Evolutionary conservation across 495 filamentous ascomycete genomes (phyloP).

Genomic region (Collariella sp.): DNA sequence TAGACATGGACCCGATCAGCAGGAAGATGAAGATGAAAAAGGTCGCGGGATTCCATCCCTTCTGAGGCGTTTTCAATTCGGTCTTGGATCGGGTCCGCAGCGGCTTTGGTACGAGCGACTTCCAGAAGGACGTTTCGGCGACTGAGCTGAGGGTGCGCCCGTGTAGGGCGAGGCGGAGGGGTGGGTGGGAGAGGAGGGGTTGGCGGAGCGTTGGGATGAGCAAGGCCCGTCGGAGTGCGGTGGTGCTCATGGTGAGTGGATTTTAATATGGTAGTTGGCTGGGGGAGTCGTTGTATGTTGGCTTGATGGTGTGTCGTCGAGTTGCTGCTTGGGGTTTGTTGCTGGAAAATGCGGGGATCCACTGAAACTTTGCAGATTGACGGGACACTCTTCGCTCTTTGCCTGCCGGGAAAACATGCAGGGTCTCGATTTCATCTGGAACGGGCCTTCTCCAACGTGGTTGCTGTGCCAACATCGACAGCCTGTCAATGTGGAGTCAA

Average conservation of each 20-base stretch:
- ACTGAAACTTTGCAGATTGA: conserved; percentile 2
- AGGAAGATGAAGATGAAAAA: conserved; percentile 88
- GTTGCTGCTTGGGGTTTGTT: not conserved
- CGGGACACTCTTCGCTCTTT: not conserved
- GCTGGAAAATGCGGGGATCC: conserved; percentile 4
- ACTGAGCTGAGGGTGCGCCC: conserved; percentile 21
- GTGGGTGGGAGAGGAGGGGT: not conserved
- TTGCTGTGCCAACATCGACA: conserved; percentile 5
- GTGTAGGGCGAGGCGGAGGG: not conserved
- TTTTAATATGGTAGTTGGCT: not conserved
- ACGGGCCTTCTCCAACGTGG: not conserved
- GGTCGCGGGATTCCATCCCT: conserved; percentile 86
- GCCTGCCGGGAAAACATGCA: not conserved
- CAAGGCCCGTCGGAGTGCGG: conserved; percentile 2
- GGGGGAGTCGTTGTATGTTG: not conserved
- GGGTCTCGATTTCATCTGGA: too few relatives aligned
- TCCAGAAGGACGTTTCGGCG: conserved; percentile 60
- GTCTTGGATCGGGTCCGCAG: conserved; percentile 18
- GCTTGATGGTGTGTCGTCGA: not conserved
- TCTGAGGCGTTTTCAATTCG: conserved; percentile 33
- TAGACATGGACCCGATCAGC: conserved; percentile 87
- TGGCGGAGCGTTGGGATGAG: conserved; percentile 3
- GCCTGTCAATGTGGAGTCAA: not conserved
- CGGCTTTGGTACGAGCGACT: conserved; percentile 51
- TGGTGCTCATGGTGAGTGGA: conserved; percentile 10